phyloP scores from a whole-genome alignment of 805 yeast species.

The Jamesozyma jinghongensis region DNA sequence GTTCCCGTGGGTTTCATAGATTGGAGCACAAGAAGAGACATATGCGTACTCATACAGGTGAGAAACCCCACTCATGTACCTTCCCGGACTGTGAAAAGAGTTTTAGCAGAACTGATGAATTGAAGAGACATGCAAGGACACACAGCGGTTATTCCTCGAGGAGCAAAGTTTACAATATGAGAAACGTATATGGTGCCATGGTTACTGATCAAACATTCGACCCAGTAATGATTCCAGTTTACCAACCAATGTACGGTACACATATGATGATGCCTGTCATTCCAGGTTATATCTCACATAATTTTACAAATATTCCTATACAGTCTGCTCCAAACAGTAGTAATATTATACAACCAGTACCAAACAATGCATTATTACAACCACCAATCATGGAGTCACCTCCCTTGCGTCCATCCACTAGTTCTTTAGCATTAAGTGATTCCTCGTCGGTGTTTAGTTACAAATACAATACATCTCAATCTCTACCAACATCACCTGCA shows the following conservation, averaged over 20 bases:
- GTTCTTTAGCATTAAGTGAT: conserved; percentile 16
- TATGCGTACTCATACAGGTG: conserved; percentile 88
- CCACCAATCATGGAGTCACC: neutral
- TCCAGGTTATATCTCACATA: too few species aligned
- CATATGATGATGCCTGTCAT: neutral
- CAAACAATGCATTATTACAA: neutral
- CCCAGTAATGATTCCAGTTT: neutral
- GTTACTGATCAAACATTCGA: neutral
- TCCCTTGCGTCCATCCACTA: conserved; percentile 6
- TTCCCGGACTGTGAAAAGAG: conserved; percentile 78
- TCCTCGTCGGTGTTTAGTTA: conserved; percentile 11
- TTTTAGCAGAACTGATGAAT: conserved; percentile 74
- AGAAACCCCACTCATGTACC: conserved; percentile 78
- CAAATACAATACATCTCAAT: neutral
- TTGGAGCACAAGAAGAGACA: conserved; percentile 88
- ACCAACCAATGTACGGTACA: neutral
- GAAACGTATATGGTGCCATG: too few species aligned
- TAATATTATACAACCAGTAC: neutral
- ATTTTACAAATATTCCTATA: too few species aligned
- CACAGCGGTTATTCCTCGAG: conserved; percentile 34
- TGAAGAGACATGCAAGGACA: conserved; percentile 76
- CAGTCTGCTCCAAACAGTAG: neutral
- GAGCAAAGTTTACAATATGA: too few species aligned
- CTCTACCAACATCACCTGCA: conserved; percentile 9
- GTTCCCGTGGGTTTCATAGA: conserved; percentile 80